phyloP scores from a whole-genome alignment of 177 flowering plant genomes.

The Telopea speciosissima region DNA sequence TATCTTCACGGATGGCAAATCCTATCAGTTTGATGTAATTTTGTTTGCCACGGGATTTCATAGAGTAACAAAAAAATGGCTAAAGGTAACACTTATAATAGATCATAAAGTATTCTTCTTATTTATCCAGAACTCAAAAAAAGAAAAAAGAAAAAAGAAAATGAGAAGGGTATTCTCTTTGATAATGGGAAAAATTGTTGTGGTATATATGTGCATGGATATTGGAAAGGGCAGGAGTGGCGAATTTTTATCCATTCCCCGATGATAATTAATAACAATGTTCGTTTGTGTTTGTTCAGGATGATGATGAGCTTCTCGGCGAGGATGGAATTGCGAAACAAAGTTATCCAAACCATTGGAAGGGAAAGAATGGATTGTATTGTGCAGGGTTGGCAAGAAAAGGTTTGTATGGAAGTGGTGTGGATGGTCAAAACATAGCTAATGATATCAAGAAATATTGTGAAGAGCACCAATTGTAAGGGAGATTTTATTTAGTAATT shows the following conservation, averaged over 20 bases:
- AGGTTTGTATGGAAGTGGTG: slow-evolving; percentile 9
- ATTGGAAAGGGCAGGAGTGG: too few species aligned
- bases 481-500: too few species aligned
- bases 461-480: too few species aligned
- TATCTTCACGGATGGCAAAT: slow-evolving; percentile 28
- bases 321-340: slow-evolving; percentile 12
- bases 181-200: too few species aligned
- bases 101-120: not conserved
- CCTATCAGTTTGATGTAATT: slow-evolving; percentile 35
- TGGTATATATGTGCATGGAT: too few species aligned
- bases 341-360: slow-evolving; percentile 15
- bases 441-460: slow-evolving; percentile 7
- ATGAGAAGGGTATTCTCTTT: too few species aligned
- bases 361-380: slow-evolving; percentile 19
- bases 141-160: too few species aligned
- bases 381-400: slow-evolving; percentile 15
- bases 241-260: too few species aligned
- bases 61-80: slow-evolving; percentile 45
- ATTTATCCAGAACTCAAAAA: too few species aligned
- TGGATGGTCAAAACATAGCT: slow-evolving; percentile 18
- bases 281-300: slow-evolving; percentile 18
- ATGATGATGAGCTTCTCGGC: slow-evolving; percentile 26
- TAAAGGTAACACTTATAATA: slow-evolving; percentile 26
- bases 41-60: slow-evolving; percentile 51
- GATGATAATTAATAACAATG: not conserved